phyloP scores from a whole-genome alignment of 2,329 filamentous ascomycete genomes.

The Alternaria conjuncta region DNA sequence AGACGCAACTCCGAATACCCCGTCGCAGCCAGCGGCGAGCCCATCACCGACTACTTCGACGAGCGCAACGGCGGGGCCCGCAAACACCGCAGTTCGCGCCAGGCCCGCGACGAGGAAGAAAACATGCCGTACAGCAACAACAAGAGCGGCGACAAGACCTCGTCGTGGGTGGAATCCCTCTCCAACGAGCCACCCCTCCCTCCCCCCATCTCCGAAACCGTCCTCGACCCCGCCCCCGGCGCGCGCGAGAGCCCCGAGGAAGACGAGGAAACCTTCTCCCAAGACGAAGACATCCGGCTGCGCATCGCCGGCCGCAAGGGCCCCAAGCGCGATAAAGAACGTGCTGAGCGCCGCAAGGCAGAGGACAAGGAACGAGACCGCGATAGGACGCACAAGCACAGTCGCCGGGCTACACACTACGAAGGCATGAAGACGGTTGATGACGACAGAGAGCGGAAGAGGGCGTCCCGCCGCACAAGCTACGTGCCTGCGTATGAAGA shows the following conservation, averaged over 20 bases:
- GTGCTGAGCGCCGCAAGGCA: conserved; percentile 35
- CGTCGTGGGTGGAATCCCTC: conserved; percentile 57
- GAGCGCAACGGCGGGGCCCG: conserved; percentile 46
- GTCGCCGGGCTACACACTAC: conserved; percentile 34
- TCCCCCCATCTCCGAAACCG: conserved; percentile 54
- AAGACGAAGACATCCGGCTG: conserved; percentile 49
- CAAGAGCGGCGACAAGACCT: conserved; percentile 56
- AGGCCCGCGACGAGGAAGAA: conserved; percentile 35
- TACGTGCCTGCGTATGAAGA: conserved; percentile 43
- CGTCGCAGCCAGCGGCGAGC: conserved; percentile 38
- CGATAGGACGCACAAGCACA: conserved; percentile 35
- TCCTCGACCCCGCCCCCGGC: conserved; percentile 51
- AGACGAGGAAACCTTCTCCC: conserved; percentile 45
- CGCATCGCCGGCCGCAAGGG: conserved; percentile 42
- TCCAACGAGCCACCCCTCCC: conserved; percentile 55
- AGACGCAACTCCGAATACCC: conserved; percentile 48
- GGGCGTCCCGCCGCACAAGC: conserved; percentile 37
- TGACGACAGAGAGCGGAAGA: conserved; percentile 31
- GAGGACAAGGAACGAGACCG: conserved; percentile 36
- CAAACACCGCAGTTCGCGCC: conserved; percentile 38
- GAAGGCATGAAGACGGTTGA: conserved; percentile 29
- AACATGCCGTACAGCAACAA: conserved; percentile 45
- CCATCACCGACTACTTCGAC: conserved; percentile 54
- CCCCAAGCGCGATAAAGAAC: conserved; percentile 39
- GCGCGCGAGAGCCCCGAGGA: conserved; percentile 29